Base-by-base conservation (phyloP, 1,139 yeast genomes). In the Blastobotrys malaysiensis region DNA sequence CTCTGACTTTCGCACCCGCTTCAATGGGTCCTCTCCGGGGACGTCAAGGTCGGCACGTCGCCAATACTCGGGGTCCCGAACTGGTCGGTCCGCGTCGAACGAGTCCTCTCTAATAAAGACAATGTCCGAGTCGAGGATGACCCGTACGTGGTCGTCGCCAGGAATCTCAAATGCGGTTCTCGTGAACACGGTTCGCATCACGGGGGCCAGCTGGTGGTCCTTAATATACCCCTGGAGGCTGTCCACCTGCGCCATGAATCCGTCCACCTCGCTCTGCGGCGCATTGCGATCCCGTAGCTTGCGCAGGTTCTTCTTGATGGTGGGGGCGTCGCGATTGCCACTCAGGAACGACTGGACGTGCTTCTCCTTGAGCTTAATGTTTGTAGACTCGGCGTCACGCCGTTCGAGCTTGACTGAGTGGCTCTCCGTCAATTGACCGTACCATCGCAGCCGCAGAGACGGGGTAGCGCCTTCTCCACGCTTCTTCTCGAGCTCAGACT, bases 81-180 rank as follows among this genome's bases (percentile, higher is more conserved):
- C 86, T 21, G 98, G 98, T 63, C 91, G 80, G 61, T 83, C 84
- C 52, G 78, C 73, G 70, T 90, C 97, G 68, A 91, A 86, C 0
- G 93, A 73, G 70, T 93, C 98, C 70, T 93, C 99, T 65, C 98
- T 82, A 57, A 93, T 85, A 67, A 88, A 90, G 52, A 85, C 70
- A 57, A 93, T 82, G 68, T 93, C 93, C 11, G 95, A 86, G 72
- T 93, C 99, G 60, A 93, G 86, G 44, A 89, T 84, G 57, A 91
- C 84, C 69, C 97, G 83, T 49, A 91, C 85, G 65, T 90, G 81
- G 68, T 90, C 95, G 69, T 93, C 98, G 57, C 98, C 98, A 1
- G 99, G 99, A 62, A 93, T 91, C 75, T 93, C 97, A 77, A 93
- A 93, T 1, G 98, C 98, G 14, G 97, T 88, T 71, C 99, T 81